phyloP scores from a whole-genome alignment of 2,329 filamentous ascomycete species.

The Ophiostoma triangulosporum region DNA sequence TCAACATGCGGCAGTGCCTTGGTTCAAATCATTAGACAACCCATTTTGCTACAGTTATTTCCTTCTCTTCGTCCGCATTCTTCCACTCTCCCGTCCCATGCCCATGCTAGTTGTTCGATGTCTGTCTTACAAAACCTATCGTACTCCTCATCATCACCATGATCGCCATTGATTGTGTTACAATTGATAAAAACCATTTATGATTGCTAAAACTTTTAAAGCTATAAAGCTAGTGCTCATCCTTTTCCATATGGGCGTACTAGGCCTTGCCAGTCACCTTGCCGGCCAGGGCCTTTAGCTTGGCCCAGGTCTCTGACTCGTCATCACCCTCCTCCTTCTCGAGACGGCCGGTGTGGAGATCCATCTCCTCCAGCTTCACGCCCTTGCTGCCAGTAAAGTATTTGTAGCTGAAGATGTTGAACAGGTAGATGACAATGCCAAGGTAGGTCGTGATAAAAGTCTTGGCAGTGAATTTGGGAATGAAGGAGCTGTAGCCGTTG shows the following conservation, averaged over 20 bases:
- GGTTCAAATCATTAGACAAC: conserved; percentile 20
- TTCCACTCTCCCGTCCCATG: too few species aligned
- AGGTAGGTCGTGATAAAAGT: conserved; percentile 1
- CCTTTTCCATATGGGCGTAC: too few species aligned
- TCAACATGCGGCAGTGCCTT: conserved; percentile 1
- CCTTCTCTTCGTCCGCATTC: too few species aligned
- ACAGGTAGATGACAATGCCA: conserved; percentile 1
- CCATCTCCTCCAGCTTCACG: conserved; percentile 3
- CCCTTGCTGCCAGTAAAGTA: background rate
- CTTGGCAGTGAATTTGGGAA: background rate
- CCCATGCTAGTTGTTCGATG: too few species aligned
- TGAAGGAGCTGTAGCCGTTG: conserved; percentile 2
- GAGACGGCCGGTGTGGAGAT: background rate
- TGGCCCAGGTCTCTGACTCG: background rate
- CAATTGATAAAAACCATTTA: too few species aligned
- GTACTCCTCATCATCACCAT: too few species aligned
- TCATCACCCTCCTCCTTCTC: background rate
- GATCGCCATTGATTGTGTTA: too few species aligned
- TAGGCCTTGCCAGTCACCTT: background rate
- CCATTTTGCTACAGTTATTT: conserved; percentile 22
- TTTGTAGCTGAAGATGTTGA: conserved; percentile 2
- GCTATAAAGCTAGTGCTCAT: too few species aligned
- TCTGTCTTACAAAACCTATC: background rate
- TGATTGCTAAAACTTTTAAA: too few species aligned
- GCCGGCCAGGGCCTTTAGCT: background rate